Conservation (phyloP, 768 basidiomycete genomes). For the Trametes elegans region DNA sequence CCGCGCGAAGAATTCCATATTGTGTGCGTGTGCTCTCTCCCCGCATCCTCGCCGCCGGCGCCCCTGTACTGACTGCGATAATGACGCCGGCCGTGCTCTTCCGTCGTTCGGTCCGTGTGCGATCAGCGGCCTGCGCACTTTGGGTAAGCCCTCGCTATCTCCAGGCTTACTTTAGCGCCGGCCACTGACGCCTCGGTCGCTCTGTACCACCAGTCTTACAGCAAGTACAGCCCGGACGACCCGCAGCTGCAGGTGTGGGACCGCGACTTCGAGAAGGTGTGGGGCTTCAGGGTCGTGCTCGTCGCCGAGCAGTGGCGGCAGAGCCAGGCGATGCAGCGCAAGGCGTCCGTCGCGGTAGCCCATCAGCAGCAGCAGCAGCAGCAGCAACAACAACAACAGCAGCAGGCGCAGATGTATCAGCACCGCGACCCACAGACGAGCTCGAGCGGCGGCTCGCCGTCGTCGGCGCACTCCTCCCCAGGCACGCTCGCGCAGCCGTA, state of each 20-base stretch:
- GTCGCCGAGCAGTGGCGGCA: constrained; percentile 31
- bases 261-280: constrained; percentile 60
- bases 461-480: constrained; percentile 14
- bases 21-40: constrained; percentile 37
- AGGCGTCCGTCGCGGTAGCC: constrained; percentile 7
- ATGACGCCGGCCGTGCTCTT: too few relatives aligned
- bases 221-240: constrained; percentile 63
- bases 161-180: constrained; percentile 17
- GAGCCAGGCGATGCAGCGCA: constrained; percentile 23
- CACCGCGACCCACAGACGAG: constrained; percentile 3
- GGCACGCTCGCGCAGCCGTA: constrained; percentile 4
- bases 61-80: neutral
- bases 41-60: constrained; percentile 13
- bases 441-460: constrained; percentile 17
- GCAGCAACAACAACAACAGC: constrained; percentile 2
- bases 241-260: constrained; percentile 56
- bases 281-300: constrained; percentile 47
- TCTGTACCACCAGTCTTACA: constrained; percentile 48
- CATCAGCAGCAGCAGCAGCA: constrained; percentile 4
- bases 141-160: constrained; percentile 47
- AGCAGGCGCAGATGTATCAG: neutral
- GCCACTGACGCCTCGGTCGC: neutral
- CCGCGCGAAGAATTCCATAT: constrained; percentile 42
- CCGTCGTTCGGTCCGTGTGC: constrained; percentile 45
- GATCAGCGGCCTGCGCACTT: constrained; percentile 57